Evolutionary conservation across 2,329 filamentous ascomycete species (phyloP), one percentile per base, ranked within the genome.

Genomic region (Trichothecium sympodiale): DNA sequence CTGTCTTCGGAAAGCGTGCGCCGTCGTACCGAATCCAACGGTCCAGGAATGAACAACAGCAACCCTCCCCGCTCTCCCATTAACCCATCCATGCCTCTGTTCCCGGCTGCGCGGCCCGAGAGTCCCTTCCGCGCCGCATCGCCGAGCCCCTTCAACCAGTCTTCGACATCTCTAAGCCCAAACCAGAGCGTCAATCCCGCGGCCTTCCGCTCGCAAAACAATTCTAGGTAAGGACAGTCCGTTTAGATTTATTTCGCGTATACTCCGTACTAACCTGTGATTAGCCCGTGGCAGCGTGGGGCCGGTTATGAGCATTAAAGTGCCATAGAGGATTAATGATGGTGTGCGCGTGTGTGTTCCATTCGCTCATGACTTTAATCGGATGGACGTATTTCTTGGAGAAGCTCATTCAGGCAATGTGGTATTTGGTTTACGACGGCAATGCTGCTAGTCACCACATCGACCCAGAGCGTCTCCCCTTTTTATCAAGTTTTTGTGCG

Each of bases 251-350:
- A 23, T 29, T 31, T 20, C 18, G 16, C 31, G 8, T 10, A 25
- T 34, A 14, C 26, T 28, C 26, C 26, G 20, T 25, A 25, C 20
- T 25, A 25, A 25, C 20, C 2, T 16, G 17, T 16, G n/a, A n/a
- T 12, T 5, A 64, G 61, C 46, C 61, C 61, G 17, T 65, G 61
- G 61, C 61, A 65, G 44, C 61, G 61, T 40, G 61, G 61, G 40
- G 61, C 61, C 31, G 61, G 61, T 29, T 65, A 65, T 43, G 61
- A 65, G 15, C 55, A 62, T 25, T 41, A 41, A 28, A 30, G 16
- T 25, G 20, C 10, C 20, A 25, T 25, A 25, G 20, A 25, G 20
- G 20, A 25, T 10, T 25, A 25, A 25, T 25, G 20, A 25, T 25
- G 20, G 20, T 25, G 20, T 25, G 20, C 10, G 20, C n/a, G n/a